Base-by-base conservation (phyloP, 2,329 filamentous ascomycete genomes). In the Fusarium palustre region DNA sequence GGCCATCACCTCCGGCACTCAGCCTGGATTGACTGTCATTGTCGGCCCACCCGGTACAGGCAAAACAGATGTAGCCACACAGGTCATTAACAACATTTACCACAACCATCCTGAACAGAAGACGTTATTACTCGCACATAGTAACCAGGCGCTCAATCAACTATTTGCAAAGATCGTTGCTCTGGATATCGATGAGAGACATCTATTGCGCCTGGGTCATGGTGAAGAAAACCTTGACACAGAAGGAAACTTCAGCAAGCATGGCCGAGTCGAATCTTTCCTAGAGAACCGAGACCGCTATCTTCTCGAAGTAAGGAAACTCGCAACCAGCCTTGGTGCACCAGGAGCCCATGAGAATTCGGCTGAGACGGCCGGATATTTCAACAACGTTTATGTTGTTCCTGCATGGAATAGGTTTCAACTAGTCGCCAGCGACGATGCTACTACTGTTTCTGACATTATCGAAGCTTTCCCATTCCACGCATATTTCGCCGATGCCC, bases 41-140 rank as follows among this genome's bases (percentile, higher is more conserved):
- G 93, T 99, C 66, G 96, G 96, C 1, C 96, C 96, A 55, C 96
- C 96, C 10, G 96, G 96, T 56, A 99, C 96, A 9, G 96, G 97
- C 67, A 99, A 99, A 83, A 99, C 96, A n/a, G 96, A 99, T 80
- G 96, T 99, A 55, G 94, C 94, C 48, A 97, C 95, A 7, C 96
- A 99, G 79, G 97, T 98, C 77, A 99, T 99, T 81, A 97, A 93
- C 83, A 97, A 98, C 79, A 92, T 99, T 73, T 99, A 99, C 77
- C 95, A 98, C 83, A 97, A 98, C 80, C 99, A 97, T 77, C 94
- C 96, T 10, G 86, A 91, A 68, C 94, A 99, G 79, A 91, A 93
- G 73, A 99, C 96, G 1, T 83, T 99, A 20, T 88, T 99, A 41
- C 89, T 99, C 68, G 96, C 96, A 7, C 96, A 99, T 79, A 98